Evolutionary conservation across 2,329 filamentous ascomycete genomes (phyloP), one percentile per base, ranked within the genome.

Genomic region (Venturia nashicola): DNA sequence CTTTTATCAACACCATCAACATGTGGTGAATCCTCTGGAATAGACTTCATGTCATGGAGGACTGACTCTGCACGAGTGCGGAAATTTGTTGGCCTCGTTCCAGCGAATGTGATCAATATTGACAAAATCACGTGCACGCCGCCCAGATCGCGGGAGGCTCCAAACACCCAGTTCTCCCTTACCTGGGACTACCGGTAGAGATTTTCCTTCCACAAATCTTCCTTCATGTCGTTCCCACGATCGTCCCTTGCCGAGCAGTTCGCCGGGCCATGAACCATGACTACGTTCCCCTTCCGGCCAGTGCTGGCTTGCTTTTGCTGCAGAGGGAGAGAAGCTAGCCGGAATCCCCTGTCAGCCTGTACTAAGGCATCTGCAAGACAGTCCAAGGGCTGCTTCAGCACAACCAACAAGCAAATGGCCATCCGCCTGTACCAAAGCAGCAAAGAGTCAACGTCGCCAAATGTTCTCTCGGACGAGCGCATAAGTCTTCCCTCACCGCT

Each of bases 241-340:
- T 55, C 27, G 12, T 55, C 48, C 48, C 23, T 55, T 55, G 48
- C 48, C 6, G 48, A 57, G 32, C 42, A 44, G 59, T 60, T 60
- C 59, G 59, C 59, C 59, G 36, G 34, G 12, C 20, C 46, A 42
- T 43, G 39, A 43, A 60, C 23, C 36, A 7, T 11, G 36, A 8
- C 2, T 7, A 3, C 23, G n/a, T 60, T 44, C n/a, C 11, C n/a
- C 39, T 14, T 40, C 20, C n/a, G 23, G 5, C 36, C 51, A 36
- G 42, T 16, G n/a, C n/a, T 60, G 43, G 59, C 6, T 60, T 60
- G 59, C 59, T 60, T 60, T 60, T 60, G 36, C 59, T 27, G 39
- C 59, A 60, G 18, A 60, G 27, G 57, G 34, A 12, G 36, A 60
- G 57, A 60, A 18, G 36, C 36, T 60, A 60, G 57, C 36, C 27